These are phyloP conservation scores for Yarrowia galli DNA, from an alignment of 1,139 yeast species.

Conservation along the genomic window DNA sequence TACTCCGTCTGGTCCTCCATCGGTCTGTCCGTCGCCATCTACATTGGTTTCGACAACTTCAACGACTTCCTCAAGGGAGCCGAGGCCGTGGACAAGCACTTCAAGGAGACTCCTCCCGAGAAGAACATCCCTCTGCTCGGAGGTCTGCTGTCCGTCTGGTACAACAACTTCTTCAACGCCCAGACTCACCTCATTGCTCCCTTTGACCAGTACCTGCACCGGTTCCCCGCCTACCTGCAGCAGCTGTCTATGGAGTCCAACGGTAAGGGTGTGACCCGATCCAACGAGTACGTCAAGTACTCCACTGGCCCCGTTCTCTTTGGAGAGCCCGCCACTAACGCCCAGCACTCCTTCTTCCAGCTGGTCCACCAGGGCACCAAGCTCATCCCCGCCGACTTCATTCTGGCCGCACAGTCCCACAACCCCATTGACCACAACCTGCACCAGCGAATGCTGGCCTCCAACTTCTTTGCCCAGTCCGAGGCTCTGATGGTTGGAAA, in stretches of 20 bases:
- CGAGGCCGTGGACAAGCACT: slow-evolving; percentile 94
- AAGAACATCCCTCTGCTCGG: slow-evolving; percentile 92
- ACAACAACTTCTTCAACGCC: slow-evolving; percentile 96
- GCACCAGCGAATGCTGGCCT: slow-evolving; percentile 97
- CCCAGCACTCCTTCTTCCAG: slow-evolving; percentile 99
- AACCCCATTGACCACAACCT: slow-evolving; percentile 94
- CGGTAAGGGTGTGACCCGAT: slow-evolving; percentile 96
- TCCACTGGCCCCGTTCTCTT: slow-evolving; percentile 94
- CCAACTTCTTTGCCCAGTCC: slow-evolving; percentile 97
- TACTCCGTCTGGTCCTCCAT: slow-evolving; percentile 99
- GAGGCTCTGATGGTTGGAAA: slow-evolving; percentile 98
- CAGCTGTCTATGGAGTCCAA: slow-evolving; percentile 99
- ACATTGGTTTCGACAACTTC: slow-evolving; percentile 94
- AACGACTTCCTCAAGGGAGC: slow-evolving; percentile 94
- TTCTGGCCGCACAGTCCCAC: slow-evolving; percentile 96
- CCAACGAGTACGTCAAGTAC: slow-evolving; percentile 87
- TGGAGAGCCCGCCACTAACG: slow-evolving; percentile 99
- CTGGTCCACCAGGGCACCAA: slow-evolving; percentile 99
- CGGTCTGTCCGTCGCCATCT: slow-evolving; percentile 93
- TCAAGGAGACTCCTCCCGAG: slow-evolving; percentile 81
- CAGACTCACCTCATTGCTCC: slow-evolving; percentile 99
- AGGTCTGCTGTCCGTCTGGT: slow-evolving; percentile 94
- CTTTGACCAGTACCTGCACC: slow-evolving; percentile 96
- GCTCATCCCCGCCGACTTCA: slow-evolving; percentile 95
- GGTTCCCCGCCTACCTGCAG: slow-evolving; percentile 99